phyloP scores from a whole-genome alignment of 1,284 basidiomycete species.

The Coriolopsis trogii region DNA sequence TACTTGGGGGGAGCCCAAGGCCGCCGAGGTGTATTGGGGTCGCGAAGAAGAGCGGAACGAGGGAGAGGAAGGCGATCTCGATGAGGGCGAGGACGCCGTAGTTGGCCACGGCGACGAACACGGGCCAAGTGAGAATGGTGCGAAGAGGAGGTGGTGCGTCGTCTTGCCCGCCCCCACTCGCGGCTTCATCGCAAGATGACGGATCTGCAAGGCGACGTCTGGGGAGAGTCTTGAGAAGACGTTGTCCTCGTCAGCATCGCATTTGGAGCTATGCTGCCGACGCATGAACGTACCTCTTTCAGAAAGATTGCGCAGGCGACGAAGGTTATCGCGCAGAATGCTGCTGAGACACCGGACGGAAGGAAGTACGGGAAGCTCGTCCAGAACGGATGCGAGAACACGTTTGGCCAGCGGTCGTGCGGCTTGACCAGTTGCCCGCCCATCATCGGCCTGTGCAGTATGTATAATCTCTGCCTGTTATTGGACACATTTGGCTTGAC shows the following conservation, averaged over 20 bases:
- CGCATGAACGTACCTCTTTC: conserved; percentile 55
- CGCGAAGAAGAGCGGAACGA: conserved; percentile 69
- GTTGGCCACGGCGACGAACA: conserved; percentile 63
- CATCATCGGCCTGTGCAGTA: conserved; percentile 43
- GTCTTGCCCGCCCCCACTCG: conserved; percentile 13
- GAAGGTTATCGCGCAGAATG: conserved; percentile 42
- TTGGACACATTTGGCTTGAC: too few relatives aligned
- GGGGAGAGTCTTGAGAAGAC: conserved; percentile 30
- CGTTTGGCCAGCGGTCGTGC: conserved; percentile 45
- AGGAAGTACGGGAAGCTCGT: conserved; percentile 55
- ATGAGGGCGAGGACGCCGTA: conserved; percentile 67
- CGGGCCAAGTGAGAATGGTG: conserved; percentile 43
- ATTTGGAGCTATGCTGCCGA: not conserved
- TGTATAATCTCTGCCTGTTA: not conserved
- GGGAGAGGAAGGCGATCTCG: conserved; percentile 63
- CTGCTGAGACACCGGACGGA: conserved; percentile 47
- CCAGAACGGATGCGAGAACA: conserved; percentile 53
- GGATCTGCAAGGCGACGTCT: conserved; percentile 10
- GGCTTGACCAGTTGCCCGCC: conserved; percentile 53
- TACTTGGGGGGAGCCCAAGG: conserved; percentile 59
- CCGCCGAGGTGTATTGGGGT: conserved; percentile 71
- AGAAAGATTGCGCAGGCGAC: conserved; percentile 43
- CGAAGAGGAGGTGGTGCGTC: conserved; percentile 40
- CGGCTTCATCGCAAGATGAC: not conserved
- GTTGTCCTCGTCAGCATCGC: not conserved